Percentiles rank a stretch among this genome's conserved stretches.
Evolutionary conservation across 371 early-diverging fungal genomes (phyloP).

Genomic region (Choanephora cucurbitarum): DNA sequence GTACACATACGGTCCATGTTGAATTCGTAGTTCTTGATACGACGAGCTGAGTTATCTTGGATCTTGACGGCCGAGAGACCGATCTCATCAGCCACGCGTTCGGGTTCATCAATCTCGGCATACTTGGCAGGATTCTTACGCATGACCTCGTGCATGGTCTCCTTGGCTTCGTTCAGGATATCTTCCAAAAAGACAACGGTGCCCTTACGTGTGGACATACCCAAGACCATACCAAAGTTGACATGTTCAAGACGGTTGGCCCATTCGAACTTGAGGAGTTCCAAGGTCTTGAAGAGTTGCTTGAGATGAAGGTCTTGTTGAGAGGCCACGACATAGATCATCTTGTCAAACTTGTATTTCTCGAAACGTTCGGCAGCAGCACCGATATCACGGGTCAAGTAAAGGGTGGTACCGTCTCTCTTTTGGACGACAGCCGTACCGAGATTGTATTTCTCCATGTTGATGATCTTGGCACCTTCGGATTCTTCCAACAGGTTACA

Average conservation of each 20-base stretch:
- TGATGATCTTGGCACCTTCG: conserved; percentile 88
- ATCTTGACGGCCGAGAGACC: conserved; percentile 93
- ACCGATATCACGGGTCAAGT: conserved; percentile 98
- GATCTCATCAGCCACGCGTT: conserved; percentile 78
- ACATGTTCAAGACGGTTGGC: conserved; percentile 87
- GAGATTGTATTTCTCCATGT: conserved; percentile 83
- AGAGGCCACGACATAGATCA: conserved; percentile 95
- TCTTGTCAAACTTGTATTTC: conserved; percentile 89
- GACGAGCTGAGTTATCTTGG: conserved; percentile 96
- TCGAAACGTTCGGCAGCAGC: conserved; percentile 95
- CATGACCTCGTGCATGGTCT: conserved; percentile 95
- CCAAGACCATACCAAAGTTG: conserved; percentile 97
- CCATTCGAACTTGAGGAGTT: conserved; percentile 82
- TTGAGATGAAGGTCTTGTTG: conserved; percentile 97
- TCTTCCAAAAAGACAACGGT: conserved; percentile 98
- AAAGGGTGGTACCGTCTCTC: conserved; percentile 96
- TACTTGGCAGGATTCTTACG: conserved; percentile 85
- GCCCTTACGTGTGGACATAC: conserved; percentile 99
- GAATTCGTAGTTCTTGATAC: conserved; percentile 98
- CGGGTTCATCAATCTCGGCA: conserved; percentile 84
- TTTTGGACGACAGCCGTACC: conserved; percentile 90
- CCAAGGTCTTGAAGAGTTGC: conserved; percentile 95
- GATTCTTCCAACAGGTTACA: conserved; percentile 74
- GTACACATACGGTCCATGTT: conserved; percentile 95
- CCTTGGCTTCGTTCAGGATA: conserved; percentile 90